Evolutionary conservation across 2,329 filamentous ascomycete genomes (phyloP), one percentile per base, ranked within the genome.

Genomic region (Aaosphaeria arxii): DNA sequence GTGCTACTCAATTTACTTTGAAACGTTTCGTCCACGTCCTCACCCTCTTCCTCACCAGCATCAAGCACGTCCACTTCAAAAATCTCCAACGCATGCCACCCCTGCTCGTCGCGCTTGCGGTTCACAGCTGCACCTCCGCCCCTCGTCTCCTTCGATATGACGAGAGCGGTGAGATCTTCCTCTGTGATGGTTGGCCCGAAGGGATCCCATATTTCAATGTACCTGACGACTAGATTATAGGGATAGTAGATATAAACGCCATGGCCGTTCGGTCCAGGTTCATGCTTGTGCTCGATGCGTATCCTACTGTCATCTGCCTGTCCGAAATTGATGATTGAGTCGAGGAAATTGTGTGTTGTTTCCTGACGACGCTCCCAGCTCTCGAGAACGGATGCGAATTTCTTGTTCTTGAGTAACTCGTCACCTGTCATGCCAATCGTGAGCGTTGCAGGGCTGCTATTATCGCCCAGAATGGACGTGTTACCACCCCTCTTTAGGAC

Each of bases 51-150:
- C 45, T 83, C 82, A 36, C 80, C 77, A 3, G 84, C 80, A 69
- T 92, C 87, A 11, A 99, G 78, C 11, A 97, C 89, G 61, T 94
- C 89, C 30, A 97, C 89, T 66, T 95, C 91, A 60, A 90, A 96
- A 0, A 95, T 81, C 29, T 90, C 84, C 36, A 99, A 75, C 28
- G 76, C 70, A 33, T 77, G 74, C 91, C 90, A 96, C 2, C 88
- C 88, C 51, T 85, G 86, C 58, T 88, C 87, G 30, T 63, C 73
- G 40, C 94, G 82, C 67, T 86, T 88, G n/a, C 87, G 80, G 65
- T 99, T 99, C 56, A 99, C 89, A 0, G 88, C 88, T 50, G 83
- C 77, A 5, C 91, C 94, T 32, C 94, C 94, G 1, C 84, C 79
- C 45, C 89, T 81, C 11, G 94, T 97, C 75, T 99, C 94, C 9